A percentile compares a stretch with the other conserved stretches of the same genome.
These are phyloP conservation scores for Thraustochytrium striatum DNA, from an alignment of 352 stramenopile genomes.

Conservation along the genomic window DNA sequence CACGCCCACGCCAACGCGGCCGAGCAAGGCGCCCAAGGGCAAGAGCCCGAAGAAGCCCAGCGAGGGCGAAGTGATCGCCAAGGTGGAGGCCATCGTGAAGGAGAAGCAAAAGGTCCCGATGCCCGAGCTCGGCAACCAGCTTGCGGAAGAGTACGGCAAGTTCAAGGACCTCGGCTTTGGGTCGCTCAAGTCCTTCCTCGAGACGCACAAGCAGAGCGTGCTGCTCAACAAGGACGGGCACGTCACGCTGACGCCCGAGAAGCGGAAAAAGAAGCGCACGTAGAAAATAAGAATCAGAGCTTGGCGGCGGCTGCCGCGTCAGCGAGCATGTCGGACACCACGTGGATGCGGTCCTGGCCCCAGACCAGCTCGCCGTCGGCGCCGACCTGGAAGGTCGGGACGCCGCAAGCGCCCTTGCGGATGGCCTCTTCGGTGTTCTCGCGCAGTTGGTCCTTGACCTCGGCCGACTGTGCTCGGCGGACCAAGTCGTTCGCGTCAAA, in stretches of 20 bases:
- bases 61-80: neutral
- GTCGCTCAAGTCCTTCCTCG: neutral
- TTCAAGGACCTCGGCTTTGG: constrained; percentile 16
- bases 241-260: neutral
- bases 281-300: neutral
- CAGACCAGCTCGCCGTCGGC: neutral
- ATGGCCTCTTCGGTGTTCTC: constrained; percentile 10
- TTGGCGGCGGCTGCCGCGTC: neutral
- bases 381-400: constrained; percentile 16
- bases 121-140: neutral
- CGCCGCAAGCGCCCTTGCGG: neutral
- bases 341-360: constrained; percentile 30
- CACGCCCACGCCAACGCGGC: neutral
- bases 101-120: neutral
- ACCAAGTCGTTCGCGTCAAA: constrained; percentile 20
- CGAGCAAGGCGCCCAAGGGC: neutral
- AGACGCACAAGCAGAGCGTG: neutral
- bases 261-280: neutral
- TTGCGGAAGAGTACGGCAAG: constrained; percentile 12
- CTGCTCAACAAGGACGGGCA: neutral
- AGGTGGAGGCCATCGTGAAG: neutral
- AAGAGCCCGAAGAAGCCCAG: no score
- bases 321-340: constrained; percentile 34
- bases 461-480: neutral
- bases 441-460: constrained; percentile 6